A percentile compares a stretch with the other conserved stretches of the same genome.
These are phyloP conservation scores for Dipteronia dyeriana DNA, from an alignment of 345 rosid species.

Conservation along the genomic window DNA sequence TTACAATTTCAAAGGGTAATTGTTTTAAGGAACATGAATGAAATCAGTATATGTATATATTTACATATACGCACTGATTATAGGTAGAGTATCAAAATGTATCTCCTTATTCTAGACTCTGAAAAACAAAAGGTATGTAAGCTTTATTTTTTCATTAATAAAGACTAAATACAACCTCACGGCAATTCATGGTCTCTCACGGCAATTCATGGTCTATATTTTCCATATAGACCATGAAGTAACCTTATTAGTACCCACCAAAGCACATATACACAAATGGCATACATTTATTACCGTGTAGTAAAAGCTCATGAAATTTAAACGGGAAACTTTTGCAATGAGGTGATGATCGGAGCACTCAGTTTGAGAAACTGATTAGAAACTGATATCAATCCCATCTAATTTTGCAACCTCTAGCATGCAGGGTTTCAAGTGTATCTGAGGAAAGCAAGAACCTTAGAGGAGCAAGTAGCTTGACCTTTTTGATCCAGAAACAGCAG, in stretches of 20 bases:
- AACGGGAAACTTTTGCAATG: neutral
- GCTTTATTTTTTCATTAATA: too few relatives aligned
- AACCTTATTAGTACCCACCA: neutral
- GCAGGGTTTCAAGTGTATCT: constrained; percentile 62
- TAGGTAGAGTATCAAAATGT: neutral
- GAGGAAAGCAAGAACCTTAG: constrained; percentile 71
- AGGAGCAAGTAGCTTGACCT: constrained; percentile 72
- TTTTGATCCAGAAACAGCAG: constrained; percentile 67
- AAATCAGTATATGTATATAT: neutral
- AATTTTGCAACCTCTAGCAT: constrained; percentile 70
- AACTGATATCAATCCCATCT: constrained; percentile 64
- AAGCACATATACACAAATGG: neutral
- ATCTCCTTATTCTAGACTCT: constrained; percentile 13
- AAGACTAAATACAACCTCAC: neutral
- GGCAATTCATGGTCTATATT: neutral
- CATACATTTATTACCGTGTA: neutral
- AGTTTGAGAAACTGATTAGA: neutral
- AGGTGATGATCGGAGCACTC: neutral
- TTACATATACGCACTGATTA: neutral
- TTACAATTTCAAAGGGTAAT: neutral
- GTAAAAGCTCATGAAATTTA: neutral
- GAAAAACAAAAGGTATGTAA: neutral
- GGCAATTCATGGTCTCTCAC: neutral
- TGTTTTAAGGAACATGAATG: neutral
- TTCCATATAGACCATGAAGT: constrained; percentile 2